Base-by-base conservation (phyloP, 2,329 filamentous ascomycete genomes). In the Botrytis elliptica region DNA sequence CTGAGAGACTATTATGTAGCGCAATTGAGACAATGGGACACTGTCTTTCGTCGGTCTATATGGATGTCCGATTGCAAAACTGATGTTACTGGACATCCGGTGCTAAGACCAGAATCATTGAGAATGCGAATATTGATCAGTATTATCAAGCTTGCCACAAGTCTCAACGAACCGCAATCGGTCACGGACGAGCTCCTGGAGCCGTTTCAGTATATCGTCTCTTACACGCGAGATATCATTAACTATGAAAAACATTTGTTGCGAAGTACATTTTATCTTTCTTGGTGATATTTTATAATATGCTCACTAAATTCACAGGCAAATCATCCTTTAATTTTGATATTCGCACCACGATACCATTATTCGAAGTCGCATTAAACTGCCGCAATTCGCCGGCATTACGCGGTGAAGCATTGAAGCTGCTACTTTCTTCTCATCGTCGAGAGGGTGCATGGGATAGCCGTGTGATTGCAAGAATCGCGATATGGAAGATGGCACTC, bases 361-460 rank as follows among this genome's bases (percentile, higher is more conserved):
- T 92, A 1, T 92, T 88, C 75, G 86, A 91, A 4, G 87, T 90
- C 22, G 89, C 88, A 10, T 90, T 88, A 12, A 90, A 91, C 78
- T 92, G 90, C 77, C 86, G 89, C 5, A 86, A 90, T 72, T 72
- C 46, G 20, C 84, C 85, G 0, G 75, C 82, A 2, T 84, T 88
- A 55, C 86, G 90, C 14, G 84, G 88, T 16, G 86, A 88, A 77
- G 90, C 90, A 20, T 90, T 92, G 65, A 85, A 88, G 76, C 82
- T 92, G 22, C 81, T 92, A 62, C 83, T 85, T 70, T 88, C 86
- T 75, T 89, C 88, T 76, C 86, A 89, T 33, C 85, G 90, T 25
- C 84, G 89, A 70, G 90, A 92, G 81, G 89, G 88, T 59, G 90
- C 92, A 85, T 92, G 89, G 89, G 89, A 92, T 55, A 78, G 76